A percentile compares a stretch with the other conserved stretches of the same genome.
phyloP scores from a whole-genome alignment of 768 basidiomycete species.

The Auriscalpium orientale region DNA sequence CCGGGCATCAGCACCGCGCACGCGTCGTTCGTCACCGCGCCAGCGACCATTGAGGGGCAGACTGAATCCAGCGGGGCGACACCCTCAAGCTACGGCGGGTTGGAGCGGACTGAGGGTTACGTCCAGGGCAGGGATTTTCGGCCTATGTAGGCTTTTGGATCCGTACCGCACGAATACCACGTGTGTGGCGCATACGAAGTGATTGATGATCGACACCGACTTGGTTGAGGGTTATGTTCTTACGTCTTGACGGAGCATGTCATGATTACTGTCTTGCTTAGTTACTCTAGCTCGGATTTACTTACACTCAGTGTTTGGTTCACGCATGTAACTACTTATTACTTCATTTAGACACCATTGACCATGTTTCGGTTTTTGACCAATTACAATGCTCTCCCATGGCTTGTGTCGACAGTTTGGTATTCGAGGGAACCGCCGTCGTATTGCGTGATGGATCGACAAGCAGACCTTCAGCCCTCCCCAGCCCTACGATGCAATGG shows the following conservation, averaged over 20 bases:
- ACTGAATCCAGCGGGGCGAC: constrained; percentile 44
- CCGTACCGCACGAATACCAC: neutral
- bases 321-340: constrained; percentile 3
- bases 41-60: constrained; percentile 46
- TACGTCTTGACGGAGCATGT: neutral
- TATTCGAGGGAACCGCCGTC: too few relatives aligned
- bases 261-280: neutral
- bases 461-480: too few relatives aligned
- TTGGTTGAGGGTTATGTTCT: neutral
- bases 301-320: neutral
- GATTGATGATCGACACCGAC: neutral
- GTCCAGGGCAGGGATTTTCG: constrained; percentile 8
- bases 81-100: constrained; percentile 41
- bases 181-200: neutral
- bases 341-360: constrained; percentile 3
- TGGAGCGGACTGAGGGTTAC: constrained; percentile 22
- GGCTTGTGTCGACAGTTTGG: too few relatives aligned
- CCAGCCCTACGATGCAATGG: too few relatives aligned
- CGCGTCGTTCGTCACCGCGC: constrained; percentile 60
- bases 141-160: neutral
- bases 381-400: neutral
- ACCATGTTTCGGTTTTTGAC: neutral
- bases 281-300: neutral
- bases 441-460: too few relatives aligned
- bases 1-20: constrained; percentile 65